A percentile compares a stretch with the other conserved stretches of the same genome.
Conservation (phyloP, 331 rosid species). For the Quercus phellos region DNA sequence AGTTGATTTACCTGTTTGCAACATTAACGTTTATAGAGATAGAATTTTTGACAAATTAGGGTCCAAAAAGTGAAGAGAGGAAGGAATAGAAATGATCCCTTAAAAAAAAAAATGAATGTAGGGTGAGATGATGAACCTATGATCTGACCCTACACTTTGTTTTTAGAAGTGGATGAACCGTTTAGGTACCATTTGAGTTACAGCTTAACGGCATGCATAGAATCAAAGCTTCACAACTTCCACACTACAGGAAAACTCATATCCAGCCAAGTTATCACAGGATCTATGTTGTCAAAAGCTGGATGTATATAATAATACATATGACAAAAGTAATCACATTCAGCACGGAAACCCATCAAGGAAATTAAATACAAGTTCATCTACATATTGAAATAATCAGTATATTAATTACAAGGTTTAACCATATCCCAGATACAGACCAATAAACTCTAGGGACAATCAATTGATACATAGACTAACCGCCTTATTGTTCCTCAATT, state of each 20-base stretch:
- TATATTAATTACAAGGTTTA: conserved; percentile 33
- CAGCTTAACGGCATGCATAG: not conserved
- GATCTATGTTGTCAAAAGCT: not conserved
- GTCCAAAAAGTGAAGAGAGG: too few species aligned
- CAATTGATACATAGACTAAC: conserved; percentile 27
- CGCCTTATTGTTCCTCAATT: conserved; percentile 25
- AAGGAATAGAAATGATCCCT: too few species aligned
- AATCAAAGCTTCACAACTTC: not conserved
- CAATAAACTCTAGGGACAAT: conserved; percentile 11
- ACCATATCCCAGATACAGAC: conserved; percentile 15
- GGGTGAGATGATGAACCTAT: too few species aligned
- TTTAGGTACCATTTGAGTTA: too few species aligned
- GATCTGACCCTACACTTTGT: too few species aligned
- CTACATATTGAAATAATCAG: conserved; percentile 23
- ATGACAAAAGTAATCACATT: not conserved
- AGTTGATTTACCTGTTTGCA: too few species aligned
- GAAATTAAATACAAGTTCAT: not conserved
- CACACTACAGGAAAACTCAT: not conserved
- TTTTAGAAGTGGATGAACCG: too few species aligned
- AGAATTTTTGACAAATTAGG: too few species aligned
- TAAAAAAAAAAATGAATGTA: too few species aligned
- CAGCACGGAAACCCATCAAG: not conserved
- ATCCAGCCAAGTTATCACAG: not conserved
- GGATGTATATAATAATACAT: not conserved
- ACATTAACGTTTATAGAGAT: too few species aligned